A percentile compares a stretch with the other conserved stretches of the same genome.
These are phyloP conservation scores for Chaetomium cochliodes DNA, from an alignment of 495 filamentous ascomycete species.

Conservation along the genomic window DNA sequence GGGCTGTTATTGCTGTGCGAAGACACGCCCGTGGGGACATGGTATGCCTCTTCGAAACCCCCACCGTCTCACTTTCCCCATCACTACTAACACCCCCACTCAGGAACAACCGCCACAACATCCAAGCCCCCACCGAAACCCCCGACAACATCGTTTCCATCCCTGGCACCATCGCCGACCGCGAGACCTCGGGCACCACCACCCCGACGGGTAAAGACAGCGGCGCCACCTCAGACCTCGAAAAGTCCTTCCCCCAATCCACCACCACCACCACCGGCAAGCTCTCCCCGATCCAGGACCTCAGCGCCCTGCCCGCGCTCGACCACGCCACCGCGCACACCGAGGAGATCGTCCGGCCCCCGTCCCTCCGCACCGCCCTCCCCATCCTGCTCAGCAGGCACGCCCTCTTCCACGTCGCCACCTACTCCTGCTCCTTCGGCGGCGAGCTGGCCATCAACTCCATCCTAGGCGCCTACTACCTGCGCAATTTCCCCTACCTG, in stretches of 20 bases:
- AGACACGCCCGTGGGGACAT: constrained; percentile 83
- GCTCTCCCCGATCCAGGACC: too few species aligned
- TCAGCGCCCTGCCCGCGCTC: neutral
- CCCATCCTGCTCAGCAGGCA: constrained; percentile 52
- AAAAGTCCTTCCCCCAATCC: neutral
- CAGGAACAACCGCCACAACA: constrained; percentile 22
- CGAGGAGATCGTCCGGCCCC: constrained; percentile 68
- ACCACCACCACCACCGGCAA: neutral
- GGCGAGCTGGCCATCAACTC: constrained; percentile 83
- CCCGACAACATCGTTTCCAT: constrained; percentile 46
- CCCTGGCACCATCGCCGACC: constrained; percentile 58
- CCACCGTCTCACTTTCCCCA: neutral
- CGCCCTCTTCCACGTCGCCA: constrained; percentile 60
- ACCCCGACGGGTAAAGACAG: neutral
- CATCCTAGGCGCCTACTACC: constrained; percentile 76
- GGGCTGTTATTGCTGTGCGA: constrained; percentile 70
- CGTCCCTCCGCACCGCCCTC: constrained; percentile 59
- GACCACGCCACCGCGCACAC: constrained; percentile 51
- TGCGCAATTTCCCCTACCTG: constrained; percentile 70
- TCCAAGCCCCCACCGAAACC: constrained; percentile 20
- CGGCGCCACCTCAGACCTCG: neutral
- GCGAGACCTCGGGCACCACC: constrained; percentile 24
- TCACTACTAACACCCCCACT: neutral
- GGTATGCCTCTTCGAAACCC: constrained; percentile 30
- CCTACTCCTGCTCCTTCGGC: constrained; percentile 87